Evolutionary conservation across 345 rosid genomes (phyloP).

Genomic region (Bruguiera parviflora): DNA sequence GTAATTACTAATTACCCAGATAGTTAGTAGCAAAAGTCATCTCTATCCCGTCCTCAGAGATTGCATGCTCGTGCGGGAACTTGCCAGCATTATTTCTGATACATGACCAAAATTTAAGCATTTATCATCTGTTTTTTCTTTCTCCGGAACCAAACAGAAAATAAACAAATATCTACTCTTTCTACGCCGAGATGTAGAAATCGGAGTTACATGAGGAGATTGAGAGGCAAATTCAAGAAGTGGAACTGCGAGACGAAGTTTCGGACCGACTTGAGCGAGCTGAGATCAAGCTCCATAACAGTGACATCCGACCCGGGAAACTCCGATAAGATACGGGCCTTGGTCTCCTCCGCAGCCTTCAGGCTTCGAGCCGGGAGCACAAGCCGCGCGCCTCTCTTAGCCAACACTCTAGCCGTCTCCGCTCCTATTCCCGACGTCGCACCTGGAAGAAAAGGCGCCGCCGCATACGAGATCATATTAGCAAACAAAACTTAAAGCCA

Average conservation of each 20-base stretch:
- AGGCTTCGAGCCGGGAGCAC: constrained; percentile 78
- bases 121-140: constrained; percentile 12
- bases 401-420: constrained; percentile 85
- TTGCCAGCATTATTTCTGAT: constrained; percentile 91
- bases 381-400: constrained; percentile 72
- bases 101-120: not conserved
- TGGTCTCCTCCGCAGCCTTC: constrained; percentile 80
- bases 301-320: constrained; percentile 58
- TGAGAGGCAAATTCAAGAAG: constrained; percentile 71
- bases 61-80: constrained; percentile 79
- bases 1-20: constrained; percentile 45
- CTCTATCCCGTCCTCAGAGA: constrained; percentile 95
- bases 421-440: constrained; percentile 98
- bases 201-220: constrained; percentile 67
- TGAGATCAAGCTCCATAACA: constrained; percentile 85
- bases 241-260: constrained; percentile 65
- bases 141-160: constrained; percentile 27
- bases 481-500: too few species aligned
- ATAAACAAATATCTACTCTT: not conserved
- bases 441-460: constrained; percentile 34
- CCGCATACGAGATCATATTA: too few species aligned
- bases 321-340: constrained; percentile 69
- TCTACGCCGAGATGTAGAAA: not conserved
- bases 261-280: constrained; percentile 73
- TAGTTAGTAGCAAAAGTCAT: constrained; percentile 97